Conservation (phyloP, 2,329 filamentous ascomycete species). For the Podosphaera xanthii region DNA sequence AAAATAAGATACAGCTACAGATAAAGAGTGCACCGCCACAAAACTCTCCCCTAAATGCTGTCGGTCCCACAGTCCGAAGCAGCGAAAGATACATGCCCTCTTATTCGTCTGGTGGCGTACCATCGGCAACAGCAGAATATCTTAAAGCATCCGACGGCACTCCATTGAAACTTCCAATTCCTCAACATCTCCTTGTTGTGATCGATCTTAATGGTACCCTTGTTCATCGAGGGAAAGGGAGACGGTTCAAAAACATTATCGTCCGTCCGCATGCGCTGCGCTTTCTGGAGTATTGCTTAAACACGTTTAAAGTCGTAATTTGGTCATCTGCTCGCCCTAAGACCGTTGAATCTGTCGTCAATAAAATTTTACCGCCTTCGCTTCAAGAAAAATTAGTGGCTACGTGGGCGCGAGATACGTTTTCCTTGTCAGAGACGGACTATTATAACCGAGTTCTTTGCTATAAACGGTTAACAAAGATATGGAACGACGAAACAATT, state of each 20-base stretch:
- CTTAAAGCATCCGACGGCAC: conserved; percentile 27
- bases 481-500: conserved; percentile 39
- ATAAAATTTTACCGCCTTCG: conserved; percentile 32
- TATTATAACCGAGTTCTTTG: conserved; percentile 56
- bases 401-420: conserved; percentile 56
- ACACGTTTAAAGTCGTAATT: conserved; percentile 57
- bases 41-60: too few species aligned
- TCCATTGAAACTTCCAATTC: conserved; percentile 20
- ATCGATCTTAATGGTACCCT: conserved; percentile 90
- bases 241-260: conserved; percentile 29
- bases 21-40: too few species aligned
- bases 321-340: conserved; percentile 68
- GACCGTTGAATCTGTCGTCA: conserved; percentile 50
- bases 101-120: conserved; percentile 20
- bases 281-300: conserved; percentile 55
- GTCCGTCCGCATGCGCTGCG: conserved; percentile 40
- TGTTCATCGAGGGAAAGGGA: conserved; percentile 40
- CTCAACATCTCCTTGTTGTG: conserved; percentile 52
- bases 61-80: not conserved
- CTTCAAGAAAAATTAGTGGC: conserved; percentile 36
- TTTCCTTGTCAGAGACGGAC: conserved; percentile 40
- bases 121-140: conserved; percentile 37
- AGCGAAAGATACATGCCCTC: conserved; percentile 8
- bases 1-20: too few species aligned
- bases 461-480: conserved; percentile 58